Evolutionary conservation across 192 early-diverging fungal species (phyloP).

Genomic region (Gonapodya sp.): DNA sequence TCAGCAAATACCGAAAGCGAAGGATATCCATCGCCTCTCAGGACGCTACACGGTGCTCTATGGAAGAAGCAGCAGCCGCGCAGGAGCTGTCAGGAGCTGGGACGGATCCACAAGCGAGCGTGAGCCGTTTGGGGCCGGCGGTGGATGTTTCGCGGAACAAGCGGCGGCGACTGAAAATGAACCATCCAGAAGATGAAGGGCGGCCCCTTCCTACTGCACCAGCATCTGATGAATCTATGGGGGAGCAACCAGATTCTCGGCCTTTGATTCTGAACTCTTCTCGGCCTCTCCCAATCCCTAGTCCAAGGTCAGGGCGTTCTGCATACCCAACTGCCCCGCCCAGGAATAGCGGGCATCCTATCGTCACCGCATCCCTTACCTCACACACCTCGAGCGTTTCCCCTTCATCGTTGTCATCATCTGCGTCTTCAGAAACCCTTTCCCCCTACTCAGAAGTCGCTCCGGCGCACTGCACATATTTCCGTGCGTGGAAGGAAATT

Average conservation of each 20-base stretch:
- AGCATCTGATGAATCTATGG: neutral
- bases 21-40: neutral
- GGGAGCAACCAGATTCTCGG: neutral
- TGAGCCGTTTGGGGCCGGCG: neutral
- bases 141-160: neutral
- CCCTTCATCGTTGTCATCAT: neutral
- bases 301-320: too few relatives aligned
- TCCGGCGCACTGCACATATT: slow-evolving; percentile 11
- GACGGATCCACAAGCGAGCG: neutral
- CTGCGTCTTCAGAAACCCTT: neutral
- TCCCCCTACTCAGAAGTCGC: neutral
- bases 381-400: neutral
- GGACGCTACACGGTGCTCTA: neutral
- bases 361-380: neutral
- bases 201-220: neutral
- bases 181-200: neutral
- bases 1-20: slow-evolving; percentile 10
- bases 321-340: neutral
- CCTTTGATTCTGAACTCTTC: neutral
- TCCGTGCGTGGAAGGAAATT: slow-evolving; percentile 88
- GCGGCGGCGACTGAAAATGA: neutral
- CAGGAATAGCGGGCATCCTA: too few relatives aligned
- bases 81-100: neutral
- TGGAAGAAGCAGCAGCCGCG: neutral
- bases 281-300: neutral